These are phyloP conservation scores for Colletotrichum abscissum DNA, from an alignment of 2,329 filamentous ascomycete species.

Conservation along the genomic window DNA sequence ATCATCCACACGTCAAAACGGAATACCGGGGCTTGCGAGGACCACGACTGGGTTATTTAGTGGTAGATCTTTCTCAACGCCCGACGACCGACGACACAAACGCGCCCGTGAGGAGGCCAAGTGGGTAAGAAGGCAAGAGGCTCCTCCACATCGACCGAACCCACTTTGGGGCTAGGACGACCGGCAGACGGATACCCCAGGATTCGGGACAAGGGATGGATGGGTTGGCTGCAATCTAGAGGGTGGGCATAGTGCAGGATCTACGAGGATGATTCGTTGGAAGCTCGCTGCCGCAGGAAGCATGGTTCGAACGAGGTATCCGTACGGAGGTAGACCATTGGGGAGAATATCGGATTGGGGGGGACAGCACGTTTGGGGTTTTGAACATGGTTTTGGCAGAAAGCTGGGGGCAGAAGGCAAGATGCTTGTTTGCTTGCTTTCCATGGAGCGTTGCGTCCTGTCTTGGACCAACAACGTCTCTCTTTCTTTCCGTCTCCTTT, in stretches of 20 bases:
- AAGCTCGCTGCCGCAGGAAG: neutral
- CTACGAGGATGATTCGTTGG: constrained; percentile 17
- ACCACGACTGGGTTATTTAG: neutral
- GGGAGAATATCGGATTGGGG: neutral
- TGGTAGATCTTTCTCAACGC: neutral
- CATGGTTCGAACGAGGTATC: neutral
- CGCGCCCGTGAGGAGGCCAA: neutral
- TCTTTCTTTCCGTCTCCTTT: no score
- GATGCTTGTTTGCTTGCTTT: neutral
- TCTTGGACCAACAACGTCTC: neutral
- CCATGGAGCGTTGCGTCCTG: neutral
- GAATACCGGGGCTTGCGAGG: neutral
- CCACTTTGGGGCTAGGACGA: constrained; percentile 1
- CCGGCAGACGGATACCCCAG: neutral
- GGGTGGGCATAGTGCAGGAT: constrained; percentile 1
- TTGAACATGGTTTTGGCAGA: neutral
- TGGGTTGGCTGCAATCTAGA: neutral
- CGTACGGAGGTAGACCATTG: neutral
- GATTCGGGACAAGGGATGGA: constrained; percentile 25
- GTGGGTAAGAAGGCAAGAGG: neutral
- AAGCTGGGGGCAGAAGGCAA: neutral
- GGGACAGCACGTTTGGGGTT: neutral
- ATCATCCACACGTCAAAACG: neutral
- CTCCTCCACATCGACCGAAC: neutral
- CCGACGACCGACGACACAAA: neutral